Conservation (phyloP, 257 asterid genomes). For the Scutellaria galericulata region DNA sequence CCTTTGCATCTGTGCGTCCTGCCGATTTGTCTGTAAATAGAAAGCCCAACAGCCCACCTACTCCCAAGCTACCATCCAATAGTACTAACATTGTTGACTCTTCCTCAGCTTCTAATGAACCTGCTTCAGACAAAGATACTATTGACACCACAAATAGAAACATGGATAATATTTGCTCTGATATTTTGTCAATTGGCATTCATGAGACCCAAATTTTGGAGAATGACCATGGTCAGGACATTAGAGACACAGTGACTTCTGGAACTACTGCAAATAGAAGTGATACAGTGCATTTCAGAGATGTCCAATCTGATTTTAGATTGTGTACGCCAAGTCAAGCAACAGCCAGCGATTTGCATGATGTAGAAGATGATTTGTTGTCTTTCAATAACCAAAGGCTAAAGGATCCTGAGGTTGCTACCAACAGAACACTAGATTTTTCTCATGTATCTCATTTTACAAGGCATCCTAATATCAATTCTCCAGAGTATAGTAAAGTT, state of each 20-base stretch:
- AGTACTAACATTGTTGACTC: slow-evolving; percentile 36
- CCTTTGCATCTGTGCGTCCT: slow-evolving; percentile 37
- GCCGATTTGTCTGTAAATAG: slow-evolving; percentile 37
- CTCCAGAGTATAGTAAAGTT: slow-evolving; percentile 37
- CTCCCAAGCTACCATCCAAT: slow-evolving; percentile 44
- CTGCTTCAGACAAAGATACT: slow-evolving; percentile 42
- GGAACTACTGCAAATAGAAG: slow-evolving; percentile 41
- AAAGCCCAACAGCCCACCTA: slow-evolving; percentile 39
- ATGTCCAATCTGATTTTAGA: slow-evolving; percentile 42
- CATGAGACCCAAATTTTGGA: slow-evolving; percentile 46
- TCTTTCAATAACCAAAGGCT: slow-evolving; percentile 68
- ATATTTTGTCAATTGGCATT: slow-evolving; percentile 51
- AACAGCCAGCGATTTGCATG: slow-evolving; percentile 40
- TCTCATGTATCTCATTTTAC: slow-evolving; percentile 45
- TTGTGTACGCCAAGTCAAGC: slow-evolving; percentile 39
- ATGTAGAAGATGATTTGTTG: slow-evolving; percentile 56
- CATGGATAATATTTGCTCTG: slow-evolving; percentile 48
- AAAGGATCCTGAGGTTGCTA: slow-evolving; percentile 62
- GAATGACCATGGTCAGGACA: slow-evolving; percentile 44
- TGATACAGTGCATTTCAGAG: slow-evolving; percentile 31
- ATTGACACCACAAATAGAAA: slow-evolving; percentile 42
- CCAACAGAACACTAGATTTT: slow-evolving; percentile 48
- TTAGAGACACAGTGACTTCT: slow-evolving; percentile 44
- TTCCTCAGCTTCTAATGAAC: slow-evolving; percentile 44
- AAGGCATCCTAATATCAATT: slow-evolving; percentile 41